A percentile compares a stretch with the other conserved stretches of the same genome.
Evolutionary conservation across 2,329 filamentous ascomycete genomes (phyloP).

Genomic region (Fusarium neocosmosporiellum): DNA sequence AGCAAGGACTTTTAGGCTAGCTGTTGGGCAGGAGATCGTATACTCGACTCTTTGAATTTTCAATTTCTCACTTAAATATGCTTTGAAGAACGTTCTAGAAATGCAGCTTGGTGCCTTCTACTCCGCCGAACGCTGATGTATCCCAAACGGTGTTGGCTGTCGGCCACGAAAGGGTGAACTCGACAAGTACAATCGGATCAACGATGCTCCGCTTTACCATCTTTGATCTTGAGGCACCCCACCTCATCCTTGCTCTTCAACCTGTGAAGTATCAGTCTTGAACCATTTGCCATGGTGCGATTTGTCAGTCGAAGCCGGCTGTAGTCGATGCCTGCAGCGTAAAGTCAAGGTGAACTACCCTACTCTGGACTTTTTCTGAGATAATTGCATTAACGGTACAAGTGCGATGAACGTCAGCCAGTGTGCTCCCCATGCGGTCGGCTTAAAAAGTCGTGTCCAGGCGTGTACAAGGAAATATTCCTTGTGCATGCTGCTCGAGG

Average conservation of each 20-base stretch:
- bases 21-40: not conserved
- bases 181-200: not conserved
- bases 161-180: not conserved
- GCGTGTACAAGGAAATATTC: not conserved
- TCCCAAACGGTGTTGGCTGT: not conserved
- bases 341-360: not conserved
- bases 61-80: not conserved
- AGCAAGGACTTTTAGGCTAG: not conserved
- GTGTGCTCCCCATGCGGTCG: not conserved
- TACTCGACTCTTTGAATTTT: not conserved
- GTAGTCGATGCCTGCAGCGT: not conserved
- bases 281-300: not conserved
- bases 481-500: not conserved
- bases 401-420: not conserved
- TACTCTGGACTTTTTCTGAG: not conserved
- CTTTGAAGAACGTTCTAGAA: not conserved
- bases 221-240: not conserved
- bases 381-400: not conserved
- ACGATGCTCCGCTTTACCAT: not conserved
- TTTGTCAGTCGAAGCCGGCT: not conserved
- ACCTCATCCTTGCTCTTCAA: not conserved
- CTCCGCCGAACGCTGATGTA: not conserved
- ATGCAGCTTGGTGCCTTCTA: not conserved
- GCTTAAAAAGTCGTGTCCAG: not conserved
- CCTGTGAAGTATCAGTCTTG: not conserved